Evolutionary conservation across 2,329 filamentous ascomycete genomes (phyloP), one percentile per base, ranked within the genome.

Genomic region (Curvularia hawaiiensis): DNA sequence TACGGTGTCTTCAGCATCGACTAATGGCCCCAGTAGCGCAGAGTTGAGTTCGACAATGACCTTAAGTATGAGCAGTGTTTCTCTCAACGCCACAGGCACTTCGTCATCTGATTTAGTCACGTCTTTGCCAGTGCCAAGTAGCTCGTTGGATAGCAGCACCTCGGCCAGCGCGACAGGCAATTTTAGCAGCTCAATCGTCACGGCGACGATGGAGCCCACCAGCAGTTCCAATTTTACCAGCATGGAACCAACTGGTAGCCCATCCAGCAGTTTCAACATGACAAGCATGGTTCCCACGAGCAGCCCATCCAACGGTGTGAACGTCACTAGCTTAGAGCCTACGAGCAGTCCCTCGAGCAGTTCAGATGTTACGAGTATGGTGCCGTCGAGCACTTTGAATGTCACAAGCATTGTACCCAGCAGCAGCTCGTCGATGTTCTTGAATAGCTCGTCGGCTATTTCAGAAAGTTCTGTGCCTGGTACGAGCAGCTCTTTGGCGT

Each of bases 1-100:
- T 26, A 44, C 50, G 16, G 12, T 8, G 1, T 43, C 39, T 10
- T 52, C 41, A 3, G 7, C 8, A 3, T 30, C 53, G 24, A 55
- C 53, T 52, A 47, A 44, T 46, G 3, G 39, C n/a, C 41, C 50
- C 11, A 56, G 56, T 35, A 48, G 41, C 26, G 26, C 44, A 8
- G 28, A 2, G 3, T 53, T 44, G 14, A 59, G 33, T 18, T 26
- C 22, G 24, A 26, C 14, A n/a, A 7, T 28, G 26, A 26, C 40
- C 7, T 43, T 16, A 4, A 26, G 20, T 43, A 20, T 43, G 6
- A 41, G 26, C n/a, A 5, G 46, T 40, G 16, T 11, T 14, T 33
- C 35, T 10, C 33, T 52, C 30, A 24, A 6, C 4, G 46, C 50
- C 22, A 52, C 49, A 33, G 50, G n/a, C 33, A 53, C 16, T 20